Base-by-base conservation (phyloP, 768 basidiomycete genomes). In the Mycena amicta region DNA sequence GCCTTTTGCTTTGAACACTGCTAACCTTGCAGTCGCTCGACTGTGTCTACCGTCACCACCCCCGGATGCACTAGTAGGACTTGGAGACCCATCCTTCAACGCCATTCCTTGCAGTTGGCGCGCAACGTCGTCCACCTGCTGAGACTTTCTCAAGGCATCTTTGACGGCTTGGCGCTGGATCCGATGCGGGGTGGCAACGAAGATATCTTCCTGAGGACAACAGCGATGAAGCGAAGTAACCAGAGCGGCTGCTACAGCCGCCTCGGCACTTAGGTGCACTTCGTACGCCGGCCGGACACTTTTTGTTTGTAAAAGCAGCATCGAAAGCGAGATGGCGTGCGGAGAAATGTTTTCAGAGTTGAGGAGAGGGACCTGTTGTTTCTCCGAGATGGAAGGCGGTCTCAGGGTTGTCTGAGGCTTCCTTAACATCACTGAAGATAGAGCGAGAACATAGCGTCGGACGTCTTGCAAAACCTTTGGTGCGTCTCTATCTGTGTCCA, bases 111-210 rank as follows among this genome's bases (percentile, higher is more conserved):
- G n/a, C n/a, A n/a, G n/a, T n/a, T n/a, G n/a, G n/a, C n/a, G n/a
- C n/a, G 1, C 59, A 1, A 71, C 27, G 26, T 61, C 57, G n/a
- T 57, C 63, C 50, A 53, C 50, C n/a, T 53, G 31, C 20, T 31
- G 59, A 8, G 26, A 52, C 25, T 59, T 33, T 40, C 28, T 66
- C 45, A 78, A 62, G 0, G 79, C 80, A n/a, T 68, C 64, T 57
- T 74, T 80, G 12, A 82, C 82, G 2, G 80, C 80, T 62, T 81
- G 77, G 12, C 82, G 70, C 56, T 83, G 81, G n/a, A 80, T 75
- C 6, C 81, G 73, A 69, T 82, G 81, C 2, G 82, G 81, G 5
- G 79, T 78, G 1, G 81, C 81, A 4, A 83, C 79, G 55, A 82
- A 83, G 27, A 83, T 78, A 53, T 77, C 75, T 39, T 80, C 77